Evolutionary conservation across 208 protist genomes (phyloP), one percentile per base, ranked within the genome.

Genomic region (Polymyxa betae): DNA sequence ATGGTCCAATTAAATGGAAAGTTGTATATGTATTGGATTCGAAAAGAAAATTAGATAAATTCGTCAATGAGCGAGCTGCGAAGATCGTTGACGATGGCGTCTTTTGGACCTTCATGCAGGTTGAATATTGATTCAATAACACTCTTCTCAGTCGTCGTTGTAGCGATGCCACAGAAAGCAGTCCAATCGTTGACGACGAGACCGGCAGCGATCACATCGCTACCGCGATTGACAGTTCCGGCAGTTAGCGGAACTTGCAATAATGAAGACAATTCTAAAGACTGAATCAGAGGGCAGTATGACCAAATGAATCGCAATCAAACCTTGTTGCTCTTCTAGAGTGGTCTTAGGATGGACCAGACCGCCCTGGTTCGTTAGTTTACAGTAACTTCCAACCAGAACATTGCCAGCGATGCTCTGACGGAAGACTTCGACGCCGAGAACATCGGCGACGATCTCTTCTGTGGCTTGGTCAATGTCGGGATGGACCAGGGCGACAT

Each of bases 121-220:
- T 98, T 98, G 94, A 99, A 99, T 89, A 99, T 98, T 77, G 95
- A 95, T 95, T 99, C 98, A 46, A 99, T 97, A 10, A 99, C 98
- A 43, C 97, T 98, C 82, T 99, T 97, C 94, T 99, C 98, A 40
- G 98, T 99, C 38, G 97, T 95, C 0, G 98, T 99, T 0, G 98
- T 99, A 92, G 98, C 98, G 20, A 98, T 82, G 35, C 99, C 99
- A 93, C 96, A 98, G 93, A 99, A 99, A 38, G 98, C 98, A 88
- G 45, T 90, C 94, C 44, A 89, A 40, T 92, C 91, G n/a, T 92
- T 94, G 32, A 94, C 91, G 41, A 68, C 88, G 46, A 95, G 43
- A 35, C 94, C 93, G 10, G 90, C 93, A n/a, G 94, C 95, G 54
- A 97, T 93, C 24, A 96, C 94, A 29, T 98, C 96, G 64, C 95